Percentiles rank a stretch among this genome's conserved stretches.
Evolutionary conservation across 495 filamentous ascomycete genomes (phyloP).

Genomic region (Trichoderma virens): DNA sequence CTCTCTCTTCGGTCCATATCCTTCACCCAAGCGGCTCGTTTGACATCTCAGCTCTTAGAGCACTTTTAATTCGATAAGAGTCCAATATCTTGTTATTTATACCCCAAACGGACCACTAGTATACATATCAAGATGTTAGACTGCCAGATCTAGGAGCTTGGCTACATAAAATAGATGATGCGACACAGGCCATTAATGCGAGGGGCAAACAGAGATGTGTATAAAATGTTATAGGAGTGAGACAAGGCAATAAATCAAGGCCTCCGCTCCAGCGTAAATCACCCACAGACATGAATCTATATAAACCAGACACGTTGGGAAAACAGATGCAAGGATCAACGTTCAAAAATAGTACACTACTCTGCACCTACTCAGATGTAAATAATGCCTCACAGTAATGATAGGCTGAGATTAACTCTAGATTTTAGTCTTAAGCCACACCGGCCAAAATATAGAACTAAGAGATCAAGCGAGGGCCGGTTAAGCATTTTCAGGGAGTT

Average conservation of each 20-base stretch:
- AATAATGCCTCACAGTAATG: not conserved
- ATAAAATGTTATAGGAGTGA: not conserved
- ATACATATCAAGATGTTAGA: too few species aligned
- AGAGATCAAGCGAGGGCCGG: not conserved
- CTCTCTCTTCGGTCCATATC: too few species aligned
- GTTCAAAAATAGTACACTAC: not conserved
- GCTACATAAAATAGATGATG: not conserved
- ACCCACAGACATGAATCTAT: not conserved
- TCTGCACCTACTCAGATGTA: not conserved
- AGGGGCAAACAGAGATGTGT: not conserved
- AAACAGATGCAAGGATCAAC: not conserved
- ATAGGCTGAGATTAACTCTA: not conserved
- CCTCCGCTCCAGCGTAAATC: not conserved
- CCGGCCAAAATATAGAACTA: not conserved
- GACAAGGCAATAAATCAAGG: not conserved
- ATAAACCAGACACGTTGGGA: not conserved
- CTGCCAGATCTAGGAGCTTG: too few species aligned
- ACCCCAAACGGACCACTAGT: too few species aligned
- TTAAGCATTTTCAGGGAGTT: not conserved
- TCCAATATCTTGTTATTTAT: too few species aligned
- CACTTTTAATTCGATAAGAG: too few species aligned
- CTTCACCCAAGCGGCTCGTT: too few species aligned
- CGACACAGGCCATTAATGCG: not conserved
- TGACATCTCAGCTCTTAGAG: too few species aligned
- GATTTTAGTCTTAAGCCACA: not conserved